Conservation (phyloP, 176 grass and related monocot genomes). For the Oropetium thomaeum region DNA sequence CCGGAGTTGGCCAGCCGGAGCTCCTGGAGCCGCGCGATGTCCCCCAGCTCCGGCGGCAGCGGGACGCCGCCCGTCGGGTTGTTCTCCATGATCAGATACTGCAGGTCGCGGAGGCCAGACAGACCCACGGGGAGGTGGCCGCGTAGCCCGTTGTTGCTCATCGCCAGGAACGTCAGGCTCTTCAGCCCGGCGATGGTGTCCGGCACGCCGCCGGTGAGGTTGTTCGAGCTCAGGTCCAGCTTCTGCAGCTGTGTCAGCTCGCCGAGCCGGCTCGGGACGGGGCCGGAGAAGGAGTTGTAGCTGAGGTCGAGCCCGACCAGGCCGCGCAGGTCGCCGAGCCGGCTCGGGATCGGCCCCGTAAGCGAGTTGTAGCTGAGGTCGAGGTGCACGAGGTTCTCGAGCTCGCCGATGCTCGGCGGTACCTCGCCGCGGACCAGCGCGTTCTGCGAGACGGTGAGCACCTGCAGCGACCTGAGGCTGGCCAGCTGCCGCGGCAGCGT, state of each 20-base stretch:
- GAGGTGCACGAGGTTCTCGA: constrained; percentile 60
- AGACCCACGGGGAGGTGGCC: constrained; percentile 61
- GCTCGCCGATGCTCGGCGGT: constrained; percentile 37
- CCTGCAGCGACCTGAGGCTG: constrained; percentile 59
- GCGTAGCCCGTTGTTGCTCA: constrained; percentile 68
- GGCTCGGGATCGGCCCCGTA: constrained; percentile 45
- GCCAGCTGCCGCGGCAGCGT: constrained; percentile 57
- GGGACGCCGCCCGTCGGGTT: constrained; percentile 67
- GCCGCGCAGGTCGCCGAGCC: constrained; percentile 40
- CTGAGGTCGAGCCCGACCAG: constrained; percentile 81
- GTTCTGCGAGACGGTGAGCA: constrained; percentile 90
- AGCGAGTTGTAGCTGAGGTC: constrained; percentile 98
- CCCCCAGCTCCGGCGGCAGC: constrained; percentile 56
- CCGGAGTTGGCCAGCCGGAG: constrained; percentile 85
- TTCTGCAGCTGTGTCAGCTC: constrained; percentile 66
- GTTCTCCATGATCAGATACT: constrained; percentile 95
- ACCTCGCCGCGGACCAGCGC: constrained; percentile 47
- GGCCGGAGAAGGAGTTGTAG: constrained; percentile 76
- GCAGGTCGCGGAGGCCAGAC: constrained; percentile 56
- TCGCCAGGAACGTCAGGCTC: constrained; percentile 60
- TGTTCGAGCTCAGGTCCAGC: constrained; percentile 90
- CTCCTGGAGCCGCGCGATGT: constrained; percentile 71
- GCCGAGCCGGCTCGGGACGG: constrained; percentile 62
- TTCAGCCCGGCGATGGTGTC: constrained; percentile 25
- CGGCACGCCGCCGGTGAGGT: constrained; percentile 60